Evolutionary conservation across 768 basidiomycete genomes (phyloP), one percentile per base, ranked within the genome.

Genomic region (Kwoniella botswanensis): DNA sequence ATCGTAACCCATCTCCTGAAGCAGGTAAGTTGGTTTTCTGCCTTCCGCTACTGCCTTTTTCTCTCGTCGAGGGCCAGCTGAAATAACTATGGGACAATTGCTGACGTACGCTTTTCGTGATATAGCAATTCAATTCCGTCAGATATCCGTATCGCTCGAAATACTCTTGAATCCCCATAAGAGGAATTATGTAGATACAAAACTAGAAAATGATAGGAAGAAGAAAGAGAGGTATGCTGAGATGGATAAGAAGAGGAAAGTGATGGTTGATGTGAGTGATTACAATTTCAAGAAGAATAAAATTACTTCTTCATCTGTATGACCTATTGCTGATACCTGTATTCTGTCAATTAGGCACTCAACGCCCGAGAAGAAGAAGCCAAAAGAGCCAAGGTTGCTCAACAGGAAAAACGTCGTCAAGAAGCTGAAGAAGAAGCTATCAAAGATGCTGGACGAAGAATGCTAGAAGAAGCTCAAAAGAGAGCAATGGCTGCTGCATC

Each of bases 331-430:
- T 26, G 26, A 26, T 26, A 26, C 26, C 26, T 26, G 26, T 11
- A 13, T 56, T 57, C 62, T 57, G 3, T 21, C n/a, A 12, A 43
- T 2, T 63, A 82, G 82, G 80, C 76, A 2, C 65, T 81, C 3
- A 68, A 70, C 17, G 75, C 74, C 6, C 68, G 82, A 15, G 82
- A 83, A 70, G 81, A 83, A 69, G 82, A 79, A 41, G 82, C 79
- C 3, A 83, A 82, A 65, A 67, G 71, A 57, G 79, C 79, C 2
- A 80, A 80, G 56, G 63, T 77, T 3, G 77, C 75, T 29, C 70
- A 69, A 35, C 72, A 66, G 7, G 54, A 77, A 58, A 44, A 59
- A 43, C 56, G 74, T 42, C 68, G 71, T 21, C 65, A 76, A 26
- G 73, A 59, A 2, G 74, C 76, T 4, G 79, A 77, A 50, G 82